These are phyloP conservation scores for Helicostylum pulchrum DNA, from an alignment of 192 early-diverging fungal species.

Conservation along the genomic window DNA sequence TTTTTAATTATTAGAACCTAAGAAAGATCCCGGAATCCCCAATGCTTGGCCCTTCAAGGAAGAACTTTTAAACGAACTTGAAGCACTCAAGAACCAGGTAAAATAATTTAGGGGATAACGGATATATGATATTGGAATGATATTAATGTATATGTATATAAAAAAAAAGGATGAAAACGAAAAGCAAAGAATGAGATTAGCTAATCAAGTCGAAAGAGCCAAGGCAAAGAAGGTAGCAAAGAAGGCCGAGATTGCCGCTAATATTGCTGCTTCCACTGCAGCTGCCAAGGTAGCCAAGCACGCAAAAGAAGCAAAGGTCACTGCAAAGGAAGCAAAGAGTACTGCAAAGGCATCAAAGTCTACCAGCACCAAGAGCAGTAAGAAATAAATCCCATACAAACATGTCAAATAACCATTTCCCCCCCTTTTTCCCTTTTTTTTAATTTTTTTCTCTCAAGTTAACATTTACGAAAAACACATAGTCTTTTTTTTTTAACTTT, in stretches of 20 bases:
- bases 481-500: neutral
- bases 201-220: conserved; percentile 17
- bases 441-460: too few species aligned
- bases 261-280: too few species aligned
- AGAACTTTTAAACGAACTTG: conserved; percentile 43
- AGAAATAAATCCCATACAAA: neutral
- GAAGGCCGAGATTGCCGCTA: neutral
- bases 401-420: neutral
- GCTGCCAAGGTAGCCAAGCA: neutral
- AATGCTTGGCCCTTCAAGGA: conserved; percentile 50
- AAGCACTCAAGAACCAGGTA: conserved; percentile 39
- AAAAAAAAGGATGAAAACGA: conserved; percentile 15
- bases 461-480: neutral
- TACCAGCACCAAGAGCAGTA: neutral
- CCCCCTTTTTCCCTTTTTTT: too few species aligned
- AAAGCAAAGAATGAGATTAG: conserved; percentile 17
- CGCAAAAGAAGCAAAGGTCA: neutral
- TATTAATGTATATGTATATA: neutral
- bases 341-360: neutral
- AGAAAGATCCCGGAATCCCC: conserved; percentile 52
- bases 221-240: conserved; percentile 19
- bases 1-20: conserved; percentile 23
- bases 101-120: neutral
- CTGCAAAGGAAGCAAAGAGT: neutral
- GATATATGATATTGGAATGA: neutral